Percentiles rank a stretch among this genome's conserved stretches.
Evolutionary conservation across 192 early-diverging fungal species (phyloP).

Genomic region (Podila verticillata): DNA sequence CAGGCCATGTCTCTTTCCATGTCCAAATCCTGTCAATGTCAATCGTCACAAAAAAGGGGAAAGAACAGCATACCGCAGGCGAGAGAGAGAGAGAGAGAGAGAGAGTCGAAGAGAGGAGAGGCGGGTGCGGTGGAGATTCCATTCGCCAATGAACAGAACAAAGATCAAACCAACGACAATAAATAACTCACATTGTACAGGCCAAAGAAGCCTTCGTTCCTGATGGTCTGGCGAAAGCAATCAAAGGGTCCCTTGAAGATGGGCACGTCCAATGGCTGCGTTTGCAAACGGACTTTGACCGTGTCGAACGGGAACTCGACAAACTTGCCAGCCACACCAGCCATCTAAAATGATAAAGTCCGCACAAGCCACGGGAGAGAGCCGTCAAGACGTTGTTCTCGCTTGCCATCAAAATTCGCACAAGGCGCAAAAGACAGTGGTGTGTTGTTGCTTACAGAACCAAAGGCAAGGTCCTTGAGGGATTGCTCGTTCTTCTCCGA

Average conservation of each 20-base stretch:
- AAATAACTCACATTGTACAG: slow-evolving; percentile 83
- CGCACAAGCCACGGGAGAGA: background rate
- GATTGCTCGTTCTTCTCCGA: slow-evolving; percentile 50
- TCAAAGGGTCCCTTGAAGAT: slow-evolving; percentile 83
- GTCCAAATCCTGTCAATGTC: no score
- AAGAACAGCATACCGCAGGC: background rate
- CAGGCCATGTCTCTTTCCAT: no score
- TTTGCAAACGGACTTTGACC: slow-evolving; percentile 93
- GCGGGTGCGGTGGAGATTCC: no score
- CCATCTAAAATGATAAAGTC: slow-evolving; percentile 58
- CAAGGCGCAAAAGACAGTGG: background rate
- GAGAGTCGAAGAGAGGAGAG: background rate
- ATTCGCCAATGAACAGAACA: no score
- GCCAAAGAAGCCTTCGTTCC: slow-evolving; percentile 81
- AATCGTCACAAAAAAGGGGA: background rate
- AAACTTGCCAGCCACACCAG: slow-evolving; percentile 91
- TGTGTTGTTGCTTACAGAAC: slow-evolving; percentile 23
- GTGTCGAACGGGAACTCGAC: slow-evolving; percentile 98
- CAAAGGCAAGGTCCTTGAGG: slow-evolving; percentile 48
- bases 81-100: background rate
- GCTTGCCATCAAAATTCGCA: background rate
- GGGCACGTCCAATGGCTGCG: slow-evolving; percentile 70
- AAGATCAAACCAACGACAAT: background rate
- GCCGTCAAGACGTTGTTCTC: background rate
- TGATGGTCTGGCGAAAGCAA: slow-evolving; percentile 80